A percentile compares a stretch with the other conserved stretches of the same genome.
Evolutionary conservation across 2,329 filamentous ascomycete genomes (phyloP).

Genomic region (Cercospora berteroae): DNA sequence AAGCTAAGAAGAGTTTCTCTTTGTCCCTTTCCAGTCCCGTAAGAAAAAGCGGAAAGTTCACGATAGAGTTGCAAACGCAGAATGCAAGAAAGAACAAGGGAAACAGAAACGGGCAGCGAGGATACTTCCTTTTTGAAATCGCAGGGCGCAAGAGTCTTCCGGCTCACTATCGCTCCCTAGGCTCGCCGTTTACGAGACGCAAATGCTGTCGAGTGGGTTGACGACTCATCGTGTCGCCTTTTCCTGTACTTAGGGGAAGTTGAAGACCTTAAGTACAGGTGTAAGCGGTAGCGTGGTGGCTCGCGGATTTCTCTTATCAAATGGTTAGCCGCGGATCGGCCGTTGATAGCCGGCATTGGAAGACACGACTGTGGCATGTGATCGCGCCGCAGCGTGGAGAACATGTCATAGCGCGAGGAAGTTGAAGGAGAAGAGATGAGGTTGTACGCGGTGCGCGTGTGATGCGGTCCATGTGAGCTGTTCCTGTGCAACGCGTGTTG

Average conservation of each 20-base stretch:
- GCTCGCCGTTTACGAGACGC: slow-evolving; percentile 5
- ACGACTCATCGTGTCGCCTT: slow-evolving; percentile 6
- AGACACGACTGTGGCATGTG: not conserved
- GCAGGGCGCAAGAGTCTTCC: not conserved
- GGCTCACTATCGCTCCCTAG: slow-evolving; percentile 4
- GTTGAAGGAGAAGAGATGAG: not conserved
- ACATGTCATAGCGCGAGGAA: not conserved
- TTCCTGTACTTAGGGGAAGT: slow-evolving; percentile 17
- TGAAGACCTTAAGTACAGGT: slow-evolving; percentile 21
- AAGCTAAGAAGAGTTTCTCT: not conserved
- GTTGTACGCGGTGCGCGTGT: not conserved
- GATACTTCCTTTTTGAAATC: slow-evolving; percentile 2
- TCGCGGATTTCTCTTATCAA: slow-evolving; percentile 9
- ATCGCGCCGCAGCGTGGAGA: not conserved
- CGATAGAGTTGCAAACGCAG: slow-evolving; percentile 1
- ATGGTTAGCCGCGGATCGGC: slow-evolving; percentile 4
- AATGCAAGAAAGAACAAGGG: not conserved
- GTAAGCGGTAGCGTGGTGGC: slow-evolving; percentile 8
- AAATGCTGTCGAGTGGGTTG: slow-evolving; percentile 5
- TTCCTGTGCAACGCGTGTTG: not conserved
- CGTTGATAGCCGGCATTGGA: slow-evolving; percentile 8
- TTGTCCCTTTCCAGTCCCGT: not conserved
- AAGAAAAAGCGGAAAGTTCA: not conserved
- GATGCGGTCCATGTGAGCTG: not conserved
- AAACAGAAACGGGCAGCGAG: not conserved